Evolutionary conservation across 345 rosid species (phyloP), one percentile per base, ranked within the genome.

Genomic region (Ceriops tagal): DNA sequence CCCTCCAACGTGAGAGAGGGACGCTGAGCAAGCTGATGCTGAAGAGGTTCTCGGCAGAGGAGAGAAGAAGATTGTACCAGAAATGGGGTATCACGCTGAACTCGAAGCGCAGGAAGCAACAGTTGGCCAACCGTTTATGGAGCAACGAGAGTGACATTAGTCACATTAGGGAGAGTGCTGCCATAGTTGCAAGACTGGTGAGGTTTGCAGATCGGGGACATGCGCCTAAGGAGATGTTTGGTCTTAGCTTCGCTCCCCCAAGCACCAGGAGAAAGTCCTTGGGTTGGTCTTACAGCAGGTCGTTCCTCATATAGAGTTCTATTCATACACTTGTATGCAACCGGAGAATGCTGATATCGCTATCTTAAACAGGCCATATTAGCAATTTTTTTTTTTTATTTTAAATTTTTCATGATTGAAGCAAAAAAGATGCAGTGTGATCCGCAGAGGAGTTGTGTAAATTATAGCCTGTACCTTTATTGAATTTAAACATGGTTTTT

Each of bases 11-110:
- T 21, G 98, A 95, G 84, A 85, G 91, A 67, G 70, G 68, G 69
- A 89, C 79, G 84, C 87, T 95, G 69, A 86, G 96, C 89, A 95
- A 86, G 87, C 82, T 95, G 77, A 82, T 92, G 87, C 84, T 84
- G 27, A 91, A 79, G 78, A 87, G 96, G 72, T 73, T 90, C 61
- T 75, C 89, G 0, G 87, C 66, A 76, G 91, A 77, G 52, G 96
- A 90, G 76, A 85, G 92, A 79, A 83, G 67, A 72, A 59, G 79
- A n/a, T 81, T 95, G 58, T 95, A 81, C 76, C 74, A 86, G 79
- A 92, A 76, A 71, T 95, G 96, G 92, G 96, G 88, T 20, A 87
- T 95, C 6, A 78, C 64, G 46, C 68, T 84, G 79, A 76, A 81
- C 76, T 92, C 99, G 0, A 95, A 88, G 73, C 85, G 86, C 20